phyloP scores from a whole-genome alignment of 176 grass and related monocot species.

The Triticum timopheevii region DNA sequence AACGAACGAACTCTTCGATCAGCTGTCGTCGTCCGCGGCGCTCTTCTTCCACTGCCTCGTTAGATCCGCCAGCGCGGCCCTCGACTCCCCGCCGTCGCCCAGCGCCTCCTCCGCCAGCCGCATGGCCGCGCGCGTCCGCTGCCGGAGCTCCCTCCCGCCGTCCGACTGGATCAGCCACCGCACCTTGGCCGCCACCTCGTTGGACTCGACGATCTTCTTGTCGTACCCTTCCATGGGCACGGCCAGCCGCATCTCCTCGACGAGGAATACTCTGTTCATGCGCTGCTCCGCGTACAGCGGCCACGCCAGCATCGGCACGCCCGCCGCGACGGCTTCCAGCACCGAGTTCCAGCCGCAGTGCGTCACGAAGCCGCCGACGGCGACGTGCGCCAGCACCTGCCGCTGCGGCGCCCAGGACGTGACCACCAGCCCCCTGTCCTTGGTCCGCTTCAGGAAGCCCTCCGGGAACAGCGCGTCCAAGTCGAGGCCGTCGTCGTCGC shows the following conservation, averaged over 20 bases:
- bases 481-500: neutral
- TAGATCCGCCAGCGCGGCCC: neutral
- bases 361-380: constrained; percentile 62
- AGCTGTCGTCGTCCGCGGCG: neutral
- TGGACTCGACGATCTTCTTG: neutral
- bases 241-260: neutral
- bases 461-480: neutral
- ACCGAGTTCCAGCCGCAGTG: constrained; percentile 72
- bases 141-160: neutral
- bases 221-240: neutral
- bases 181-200: neutral
- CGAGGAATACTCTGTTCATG: neutral
- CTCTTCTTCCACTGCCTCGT: neutral
- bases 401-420: neutral
- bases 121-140: neutral
- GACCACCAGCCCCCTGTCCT: neutral
- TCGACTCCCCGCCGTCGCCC: neutral
- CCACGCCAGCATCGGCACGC: neutral
- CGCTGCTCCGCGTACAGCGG: neutral
- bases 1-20: neutral
- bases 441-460: neutral
- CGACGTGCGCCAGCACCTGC: constrained; percentile 2
- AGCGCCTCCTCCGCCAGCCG: neutral
- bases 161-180: neutral
- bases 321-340: constrained; percentile 25